Conservation (phyloP, 495 filamentous ascomycete species). For the Daldinia caldariorum region DNA sequence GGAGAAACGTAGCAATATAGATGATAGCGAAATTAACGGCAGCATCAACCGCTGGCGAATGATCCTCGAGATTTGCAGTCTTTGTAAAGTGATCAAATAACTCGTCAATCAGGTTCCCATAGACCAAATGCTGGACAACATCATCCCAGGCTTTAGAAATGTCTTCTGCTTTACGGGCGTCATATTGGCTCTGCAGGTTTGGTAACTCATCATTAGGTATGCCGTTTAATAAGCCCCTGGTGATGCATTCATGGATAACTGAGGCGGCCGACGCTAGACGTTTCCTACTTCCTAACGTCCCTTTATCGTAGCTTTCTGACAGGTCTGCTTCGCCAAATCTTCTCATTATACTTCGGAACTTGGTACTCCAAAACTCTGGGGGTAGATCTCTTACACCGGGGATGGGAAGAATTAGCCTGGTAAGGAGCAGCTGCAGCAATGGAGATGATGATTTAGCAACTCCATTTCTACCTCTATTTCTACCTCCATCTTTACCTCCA, state of each 20-base stretch:
- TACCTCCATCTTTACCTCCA: slow-evolving; percentile 7
- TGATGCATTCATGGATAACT: slow-evolving; percentile 67
- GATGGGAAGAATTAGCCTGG: slow-evolving; percentile 63
- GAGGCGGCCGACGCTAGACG: slow-evolving; percentile 71
- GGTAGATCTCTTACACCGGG: slow-evolving; percentile 67
- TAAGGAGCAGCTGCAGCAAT: slow-evolving; percentile 66
- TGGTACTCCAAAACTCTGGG: slow-evolving; percentile 65
- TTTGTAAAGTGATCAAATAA: slow-evolving; percentile 64
- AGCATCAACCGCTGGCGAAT: slow-evolving; percentile 63
- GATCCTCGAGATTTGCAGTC: slow-evolving; percentile 64
- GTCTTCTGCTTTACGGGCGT: slow-evolving; percentile 62
- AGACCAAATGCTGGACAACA: slow-evolving; percentile 63
- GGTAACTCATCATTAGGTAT: slow-evolving; percentile 49
- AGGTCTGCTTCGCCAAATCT: slow-evolving; percentile 67
- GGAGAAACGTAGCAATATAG: slow-evolving; percentile 70
- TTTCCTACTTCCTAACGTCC: slow-evolving; percentile 68
- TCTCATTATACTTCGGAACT: slow-evolving; percentile 57
- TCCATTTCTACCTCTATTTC: slow-evolving; percentile 3
- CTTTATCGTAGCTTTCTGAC: slow-evolving; percentile 76
- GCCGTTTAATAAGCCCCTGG: slow-evolving; percentile 65
- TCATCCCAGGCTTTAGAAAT: slow-evolving; percentile 66
- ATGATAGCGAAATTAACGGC: slow-evolving; percentile 67
- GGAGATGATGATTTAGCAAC: slow-evolving; percentile 57
- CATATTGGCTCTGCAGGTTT: slow-evolving; percentile 57
- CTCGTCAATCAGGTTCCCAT: slow-evolving; percentile 67